A percentile compares a stretch with the other conserved stretches of the same genome.
Evolutionary conservation across 441 rosid genomes (phyloP).

Genomic region (Gossypium trilobum): DNA sequence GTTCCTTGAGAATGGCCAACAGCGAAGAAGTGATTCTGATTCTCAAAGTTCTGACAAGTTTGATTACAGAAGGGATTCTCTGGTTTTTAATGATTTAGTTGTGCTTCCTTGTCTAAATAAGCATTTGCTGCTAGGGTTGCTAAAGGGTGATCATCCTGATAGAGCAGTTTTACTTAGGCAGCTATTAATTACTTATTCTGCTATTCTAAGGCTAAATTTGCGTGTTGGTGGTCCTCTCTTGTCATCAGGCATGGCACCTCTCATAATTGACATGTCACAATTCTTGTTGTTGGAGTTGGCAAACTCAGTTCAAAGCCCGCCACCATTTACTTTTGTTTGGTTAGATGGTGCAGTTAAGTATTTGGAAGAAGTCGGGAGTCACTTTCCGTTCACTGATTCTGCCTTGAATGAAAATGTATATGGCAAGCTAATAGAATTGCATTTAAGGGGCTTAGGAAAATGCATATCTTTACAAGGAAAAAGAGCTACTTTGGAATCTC

Average conservation of each 20-base stretch:
- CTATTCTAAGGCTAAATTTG: constrained; percentile 56
- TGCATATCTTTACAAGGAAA: constrained; percentile 78
- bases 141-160: constrained; percentile 50
- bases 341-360: constrained; percentile 71
- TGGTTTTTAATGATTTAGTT: constrained; percentile 28
- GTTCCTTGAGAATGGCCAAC: constrained; percentile 35
- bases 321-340: constrained; percentile 53
- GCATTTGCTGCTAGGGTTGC: constrained; percentile 38
- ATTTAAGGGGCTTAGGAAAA: constrained; percentile 66
- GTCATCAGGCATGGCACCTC: constrained; percentile 38
- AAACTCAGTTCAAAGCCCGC: constrained; percentile 34
- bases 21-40: constrained; percentile 22
- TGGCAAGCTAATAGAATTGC: constrained; percentile 56
- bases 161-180: constrained; percentile 61
- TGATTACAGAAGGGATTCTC: constrained; percentile 12
- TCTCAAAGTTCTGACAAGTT: constrained; percentile 21
- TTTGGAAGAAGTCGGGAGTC: constrained; percentile 68
- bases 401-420: constrained; percentile 34
- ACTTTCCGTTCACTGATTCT: constrained; percentile 41
- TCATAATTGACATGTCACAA: constrained; percentile 40
- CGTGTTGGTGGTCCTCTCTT: constrained; percentile 29
- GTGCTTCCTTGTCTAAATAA: constrained; percentile 27
- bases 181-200: constrained; percentile 60
- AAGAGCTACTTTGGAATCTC: constrained; percentile 62
- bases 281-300: constrained; percentile 52